Evolutionary conservation across 2,329 filamentous ascomycete genomes (phyloP).

Genomic region (Madurella fahalii): DNA sequence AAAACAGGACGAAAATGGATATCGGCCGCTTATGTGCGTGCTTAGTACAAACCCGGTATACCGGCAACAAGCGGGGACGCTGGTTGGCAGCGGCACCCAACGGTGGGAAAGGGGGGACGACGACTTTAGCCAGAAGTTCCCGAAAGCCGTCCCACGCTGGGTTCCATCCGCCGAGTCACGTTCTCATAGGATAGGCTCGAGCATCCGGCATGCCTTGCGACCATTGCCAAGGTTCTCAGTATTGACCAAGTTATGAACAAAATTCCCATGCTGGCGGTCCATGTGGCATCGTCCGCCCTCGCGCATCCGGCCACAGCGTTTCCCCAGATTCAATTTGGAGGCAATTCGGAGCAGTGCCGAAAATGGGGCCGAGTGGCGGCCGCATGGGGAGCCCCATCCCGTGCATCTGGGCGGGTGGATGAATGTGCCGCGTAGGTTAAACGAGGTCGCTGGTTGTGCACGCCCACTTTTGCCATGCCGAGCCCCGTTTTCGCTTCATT

Average conservation of each 20-base stretch:
- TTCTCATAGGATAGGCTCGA: not conserved
- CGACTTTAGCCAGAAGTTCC: slow-evolving; percentile 5
- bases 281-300: not conserved
- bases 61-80: not conserved
- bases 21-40: not conserved
- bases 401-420: not conserved
- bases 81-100: not conserved
- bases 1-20: not conserved
- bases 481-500: not conserved
- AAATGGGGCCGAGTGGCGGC: slow-evolving; percentile 16
- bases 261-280: not conserved
- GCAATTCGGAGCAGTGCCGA: slow-evolving; percentile 22
- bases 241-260: not conserved
- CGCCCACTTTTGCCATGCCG: not conserved
- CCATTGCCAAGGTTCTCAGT: not conserved
- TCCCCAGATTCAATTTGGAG: slow-evolving; percentile 21
- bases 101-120: not conserved
- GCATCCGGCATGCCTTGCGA: not conserved
- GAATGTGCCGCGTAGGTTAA: slow-evolving; percentile 2
- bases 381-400: not conserved
- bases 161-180: not conserved
- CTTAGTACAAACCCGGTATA: not conserved
- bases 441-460: not conserved
- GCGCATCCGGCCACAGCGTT: not conserved
- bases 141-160: not conserved